These are phyloP conservation scores for Microbotryum violaceum DNA, from an alignment of 1,284 basidiomycete genomes.

Conservation along the genomic window DNA sequence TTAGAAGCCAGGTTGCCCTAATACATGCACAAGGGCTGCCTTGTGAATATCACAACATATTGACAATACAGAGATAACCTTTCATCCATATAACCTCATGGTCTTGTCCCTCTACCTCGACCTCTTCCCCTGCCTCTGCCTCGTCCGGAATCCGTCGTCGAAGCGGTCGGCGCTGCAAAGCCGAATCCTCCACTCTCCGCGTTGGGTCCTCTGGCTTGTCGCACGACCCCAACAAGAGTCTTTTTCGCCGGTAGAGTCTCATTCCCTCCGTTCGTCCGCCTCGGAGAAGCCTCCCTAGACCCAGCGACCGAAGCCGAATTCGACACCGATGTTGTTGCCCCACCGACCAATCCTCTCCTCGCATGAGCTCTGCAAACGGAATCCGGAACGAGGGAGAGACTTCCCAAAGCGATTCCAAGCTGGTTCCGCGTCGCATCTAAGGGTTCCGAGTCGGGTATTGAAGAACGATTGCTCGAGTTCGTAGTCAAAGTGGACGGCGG, in stretches of 20 bases:
- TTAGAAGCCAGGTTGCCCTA: neutral
- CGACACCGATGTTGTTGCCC: too few species aligned
- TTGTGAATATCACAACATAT: neutral
- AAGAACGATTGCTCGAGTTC: too few species aligned
- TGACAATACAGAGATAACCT: neutral
- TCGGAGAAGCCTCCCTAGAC: neutral
- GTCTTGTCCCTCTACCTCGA: neutral
- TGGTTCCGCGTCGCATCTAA: neutral
- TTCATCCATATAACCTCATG: neutral
- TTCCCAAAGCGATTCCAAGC: neutral
- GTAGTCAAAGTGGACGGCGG: too few species aligned
- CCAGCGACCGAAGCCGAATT: neutral
- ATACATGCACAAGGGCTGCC: neutral
- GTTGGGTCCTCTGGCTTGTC: constrained; percentile 6
- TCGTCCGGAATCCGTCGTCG: neutral
- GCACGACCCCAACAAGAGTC: neutral
- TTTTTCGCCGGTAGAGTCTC: too few species aligned
- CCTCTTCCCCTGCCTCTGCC: neutral
- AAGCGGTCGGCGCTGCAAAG: neutral
- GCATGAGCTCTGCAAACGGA: neutral
- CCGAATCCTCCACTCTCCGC: constrained; percentile 6
- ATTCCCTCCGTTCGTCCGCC: neutral
- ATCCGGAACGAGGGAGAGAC: neutral
- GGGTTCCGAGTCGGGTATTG: too few species aligned
- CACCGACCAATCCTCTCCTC: neutral